These are phyloP conservation scores for Zizania palustris DNA, from an alignment of 202 grass and related monocot species.

Conservation along the genomic window DNA sequence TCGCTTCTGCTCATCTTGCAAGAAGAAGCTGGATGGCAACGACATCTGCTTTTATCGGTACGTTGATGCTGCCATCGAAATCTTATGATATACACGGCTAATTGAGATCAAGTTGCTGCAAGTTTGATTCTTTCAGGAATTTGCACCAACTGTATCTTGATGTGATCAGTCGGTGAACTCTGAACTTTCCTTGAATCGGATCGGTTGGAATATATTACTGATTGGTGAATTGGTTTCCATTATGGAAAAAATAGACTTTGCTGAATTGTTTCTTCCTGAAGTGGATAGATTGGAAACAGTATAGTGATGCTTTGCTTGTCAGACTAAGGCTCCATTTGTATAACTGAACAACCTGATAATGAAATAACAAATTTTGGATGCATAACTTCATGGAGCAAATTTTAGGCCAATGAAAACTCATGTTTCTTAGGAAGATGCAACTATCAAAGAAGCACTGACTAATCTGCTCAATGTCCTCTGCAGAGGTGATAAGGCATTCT, in stretches of 20 bases:
- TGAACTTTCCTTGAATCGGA: slow-evolving; percentile 8
- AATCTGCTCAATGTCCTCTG: slow-evolving; percentile 39
- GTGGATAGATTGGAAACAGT: slow-evolving; percentile 13
- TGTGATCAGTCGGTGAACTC: neutral
- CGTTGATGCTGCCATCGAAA: neutral
- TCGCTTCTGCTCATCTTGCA: slow-evolving; percentile 60
- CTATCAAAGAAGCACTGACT: slow-evolving; percentile 12
- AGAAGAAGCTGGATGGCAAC: slow-evolving; percentile 72
- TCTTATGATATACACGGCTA: neutral
- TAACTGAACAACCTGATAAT: neutral
- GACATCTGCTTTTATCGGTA: slow-evolving; percentile 70
- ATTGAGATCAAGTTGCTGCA: neutral
- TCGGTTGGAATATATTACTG: neutral
- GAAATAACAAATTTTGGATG: neutral
- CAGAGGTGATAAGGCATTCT: slow-evolving; percentile 75
- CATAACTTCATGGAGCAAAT: neutral
- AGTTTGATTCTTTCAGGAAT: neutral
- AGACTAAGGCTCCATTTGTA: neutral
- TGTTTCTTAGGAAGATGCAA: neutral
- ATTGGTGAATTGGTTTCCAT: too few relatives aligned
- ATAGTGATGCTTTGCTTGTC: neutral
- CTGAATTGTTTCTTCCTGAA: neutral
- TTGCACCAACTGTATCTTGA: slow-evolving; percentile 2
- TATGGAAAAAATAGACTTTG: too few relatives aligned
- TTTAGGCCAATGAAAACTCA: neutral